Evolutionary conservation across 75 land plant genomes (phyloP), one percentile per base, ranked within the genome.

Genomic region (Ceratopteris richardii): DNA sequence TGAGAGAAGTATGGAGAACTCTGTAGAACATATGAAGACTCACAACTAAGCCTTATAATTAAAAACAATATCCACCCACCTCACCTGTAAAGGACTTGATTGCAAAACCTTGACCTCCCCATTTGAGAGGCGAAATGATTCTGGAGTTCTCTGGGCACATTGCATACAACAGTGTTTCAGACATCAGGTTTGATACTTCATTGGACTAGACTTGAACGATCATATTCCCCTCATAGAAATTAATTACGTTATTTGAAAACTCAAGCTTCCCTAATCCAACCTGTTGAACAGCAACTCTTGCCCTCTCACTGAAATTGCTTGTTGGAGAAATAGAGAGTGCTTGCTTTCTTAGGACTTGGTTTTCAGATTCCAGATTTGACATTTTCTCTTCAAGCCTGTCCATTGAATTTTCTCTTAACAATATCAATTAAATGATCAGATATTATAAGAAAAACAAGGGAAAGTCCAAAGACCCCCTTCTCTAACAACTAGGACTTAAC

Each of bases 311-410:
- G 60, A 86, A 61, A 39, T 76, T 73, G 46, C 56, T 80, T 37
- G 74, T 75, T 22, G 91, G 91, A 31, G 91, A 85, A 41, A 82
- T 73, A 0, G 82, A 77, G 21, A 91, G 80, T 22, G 88, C 80
- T 56, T 91, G 91, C 68, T 86, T 88, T 29, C 95, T 85, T 36
- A 89, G 76, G 27, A 89, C 95, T 64, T 89, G 79, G 60, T 80
- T 89, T 68, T 89, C 95, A 21, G 95, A 84, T 52, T 87, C 92
- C 52, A 87, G 43, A 65, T 87, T 87, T 37, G 77, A 54, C 30
- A 83, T 60, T 67, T 88, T 88, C 67, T 88, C 97, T 65, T 91
- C 97, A 54, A 86, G 71, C 81, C 97, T 91, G 60, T 36, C 36
- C 21, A 37, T 55, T n/a, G n/a, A n/a, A n/a, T n/a, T n/a, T n/a